Conservation (phyloP, 805 yeast genomes). For the Debaryomyces castellii region DNA sequence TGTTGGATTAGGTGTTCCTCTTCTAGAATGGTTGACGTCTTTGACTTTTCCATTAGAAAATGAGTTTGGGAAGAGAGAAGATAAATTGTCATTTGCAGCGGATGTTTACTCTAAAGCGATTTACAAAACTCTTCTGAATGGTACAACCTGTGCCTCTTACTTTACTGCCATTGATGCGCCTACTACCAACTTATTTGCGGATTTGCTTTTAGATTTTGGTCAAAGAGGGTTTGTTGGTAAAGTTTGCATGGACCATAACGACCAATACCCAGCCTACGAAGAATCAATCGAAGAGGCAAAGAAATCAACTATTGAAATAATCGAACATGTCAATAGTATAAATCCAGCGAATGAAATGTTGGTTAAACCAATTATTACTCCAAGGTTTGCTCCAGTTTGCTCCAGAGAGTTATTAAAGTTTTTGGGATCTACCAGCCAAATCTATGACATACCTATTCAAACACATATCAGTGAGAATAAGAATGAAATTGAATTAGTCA, state of each 20-base stretch:
- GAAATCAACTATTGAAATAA: slow-evolving; percentile 52
- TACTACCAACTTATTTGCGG: slow-evolving; percentile 76
- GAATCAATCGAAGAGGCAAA: slow-evolving; percentile 59
- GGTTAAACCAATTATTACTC: slow-evolving; percentile 80
- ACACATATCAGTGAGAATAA: slow-evolving; percentile 88
- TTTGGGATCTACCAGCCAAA: slow-evolving; percentile 59
- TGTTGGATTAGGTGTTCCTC: slow-evolving; percentile 79
- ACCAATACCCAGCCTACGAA: slow-evolving; percentile 62
- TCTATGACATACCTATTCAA: slow-evolving; percentile 64
- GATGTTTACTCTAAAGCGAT: slow-evolving; percentile 67
- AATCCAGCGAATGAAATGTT: slow-evolving; percentile 51
- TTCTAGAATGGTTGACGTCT: slow-evolving; percentile 83
- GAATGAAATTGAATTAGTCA: slow-evolving; percentile 73
- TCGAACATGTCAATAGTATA: slow-evolving; percentile 51
- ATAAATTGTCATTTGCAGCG: slow-evolving; percentile 52
- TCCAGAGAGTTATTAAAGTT: slow-evolving; percentile 57
- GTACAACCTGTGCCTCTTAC: slow-evolving; percentile 92
- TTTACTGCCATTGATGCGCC: slow-evolving; percentile 84
- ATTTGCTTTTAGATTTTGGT: slow-evolving; percentile 61
- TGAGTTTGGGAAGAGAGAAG: slow-evolving; percentile 46
- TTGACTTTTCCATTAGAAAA: slow-evolving; percentile 91
- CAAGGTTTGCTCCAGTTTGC: slow-evolving; percentile 92
- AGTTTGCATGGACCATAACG: slow-evolving; percentile 88
- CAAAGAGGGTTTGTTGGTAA: slow-evolving; percentile 91
- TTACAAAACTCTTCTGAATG: slow-evolving; percentile 66